Percentiles rank a stretch among this genome's conserved stretches.
phyloP scores from a whole-genome alignment of 2,329 filamentous ascomycete genomes.

The Nigrospora sphaerica region DNA sequence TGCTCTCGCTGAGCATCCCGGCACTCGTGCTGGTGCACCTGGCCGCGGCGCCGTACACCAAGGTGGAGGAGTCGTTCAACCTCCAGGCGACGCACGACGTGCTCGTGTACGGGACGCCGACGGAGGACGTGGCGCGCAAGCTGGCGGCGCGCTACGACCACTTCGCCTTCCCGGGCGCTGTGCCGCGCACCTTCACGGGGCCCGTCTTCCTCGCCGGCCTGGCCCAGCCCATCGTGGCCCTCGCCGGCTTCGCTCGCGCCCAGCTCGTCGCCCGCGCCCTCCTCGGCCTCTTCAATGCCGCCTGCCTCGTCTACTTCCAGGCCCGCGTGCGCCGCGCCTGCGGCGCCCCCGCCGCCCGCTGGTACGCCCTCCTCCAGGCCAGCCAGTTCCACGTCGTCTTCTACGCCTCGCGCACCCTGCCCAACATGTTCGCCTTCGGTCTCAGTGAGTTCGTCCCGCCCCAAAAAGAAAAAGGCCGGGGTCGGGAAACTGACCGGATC shows the following conservation, averaged over 20 bases:
- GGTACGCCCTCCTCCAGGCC: constrained; percentile 72
- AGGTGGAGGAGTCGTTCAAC: constrained; percentile 98
- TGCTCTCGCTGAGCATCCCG: constrained; percentile 52
- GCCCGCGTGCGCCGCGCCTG: constrained; percentile 57
- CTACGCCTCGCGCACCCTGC: constrained; percentile 84
- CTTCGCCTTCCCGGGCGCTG: constrained; percentile 80
- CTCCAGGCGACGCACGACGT: constrained; percentile 92
- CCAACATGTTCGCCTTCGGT: constrained; percentile 94
- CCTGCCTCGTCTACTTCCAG: constrained; percentile 59
- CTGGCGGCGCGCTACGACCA: constrained; percentile 74
- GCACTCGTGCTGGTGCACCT: constrained; percentile 62
- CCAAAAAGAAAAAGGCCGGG: too few species aligned
- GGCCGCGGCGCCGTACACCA: constrained; percentile 75
- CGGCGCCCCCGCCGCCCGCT: constrained; percentile 61
- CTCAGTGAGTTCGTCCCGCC: constrained; percentile 57
- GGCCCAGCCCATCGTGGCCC: constrained; percentile 56
- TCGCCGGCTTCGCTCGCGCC: constrained; percentile 48
- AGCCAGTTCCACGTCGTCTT: constrained; percentile 91
- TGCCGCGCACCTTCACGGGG: constrained; percentile 86
- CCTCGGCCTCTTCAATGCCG: constrained; percentile 70
- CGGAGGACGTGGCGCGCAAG: constrained; percentile 40
- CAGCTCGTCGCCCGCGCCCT: constrained; percentile 65
- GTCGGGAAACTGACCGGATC: background rate
- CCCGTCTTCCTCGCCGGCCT: constrained; percentile 67
- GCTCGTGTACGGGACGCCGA: constrained; percentile 69